phyloP scores from a whole-genome alignment of 2,329 filamentous ascomycete species.

The Fusarium dimerum region DNA sequence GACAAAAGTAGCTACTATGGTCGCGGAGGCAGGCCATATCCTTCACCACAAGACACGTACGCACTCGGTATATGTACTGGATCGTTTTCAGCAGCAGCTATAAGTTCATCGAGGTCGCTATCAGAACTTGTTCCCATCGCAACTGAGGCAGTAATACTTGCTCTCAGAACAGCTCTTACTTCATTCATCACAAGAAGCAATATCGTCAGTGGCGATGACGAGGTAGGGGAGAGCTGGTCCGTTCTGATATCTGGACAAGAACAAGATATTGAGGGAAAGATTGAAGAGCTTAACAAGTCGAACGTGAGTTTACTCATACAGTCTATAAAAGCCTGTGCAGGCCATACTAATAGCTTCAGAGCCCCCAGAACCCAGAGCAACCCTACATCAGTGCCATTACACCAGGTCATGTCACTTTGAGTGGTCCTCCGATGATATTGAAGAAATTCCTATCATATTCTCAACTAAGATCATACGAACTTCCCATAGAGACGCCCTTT shows the following conservation, averaged over 20 bases:
- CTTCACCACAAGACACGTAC: conserved; percentile 17
- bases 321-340: accelerated
- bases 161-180: conserved; percentile 23
- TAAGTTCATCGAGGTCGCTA: conserved; percentile 25
- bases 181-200: conserved; percentile 14
- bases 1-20: conserved; percentile 13
- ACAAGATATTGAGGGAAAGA: conserved; percentile 6
- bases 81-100: conserved; percentile 28
- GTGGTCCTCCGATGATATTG: conserved; percentile 24
- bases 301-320: conserved; percentile 4
- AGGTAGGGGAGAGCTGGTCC: conserved; percentile 18
- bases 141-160: conserved; percentile 15
- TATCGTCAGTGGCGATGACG: conserved; percentile 10
- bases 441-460: conserved; percentile 12
- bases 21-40: conserved; percentile 17
- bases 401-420: conserved; percentile 23
- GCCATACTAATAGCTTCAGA: conserved; percentile 1
- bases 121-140: conserved; percentile 23
- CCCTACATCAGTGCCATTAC: conserved; percentile 29
- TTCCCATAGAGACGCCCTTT: conserved; percentile 26
- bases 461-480: conserved; percentile 13
- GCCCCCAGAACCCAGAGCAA: conserved; percentile 6
- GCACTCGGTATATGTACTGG: conserved; percentile 28
- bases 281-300: not conserved
- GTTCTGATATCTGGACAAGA: conserved; percentile 13